A percentile compares a stretch with the other conserved stretches of the same genome.
Evolutionary conservation across 1,284 basidiomycete genomes (phyloP).

Genomic region (Fomitopsis palustris): DNA sequence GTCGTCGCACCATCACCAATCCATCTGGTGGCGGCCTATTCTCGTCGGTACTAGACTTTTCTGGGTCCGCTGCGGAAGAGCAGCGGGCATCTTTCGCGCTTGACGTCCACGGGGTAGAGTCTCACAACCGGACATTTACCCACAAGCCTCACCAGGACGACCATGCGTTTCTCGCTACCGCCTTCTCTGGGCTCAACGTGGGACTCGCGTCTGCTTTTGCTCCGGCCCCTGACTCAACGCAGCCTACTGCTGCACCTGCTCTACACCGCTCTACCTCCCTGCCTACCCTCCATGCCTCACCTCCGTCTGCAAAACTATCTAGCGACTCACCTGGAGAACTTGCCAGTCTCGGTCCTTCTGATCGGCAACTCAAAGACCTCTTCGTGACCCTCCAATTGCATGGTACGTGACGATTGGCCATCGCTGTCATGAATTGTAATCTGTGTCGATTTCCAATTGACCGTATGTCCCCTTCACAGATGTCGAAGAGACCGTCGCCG

Average conservation of each 20-base stretch:
- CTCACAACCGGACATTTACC: not conserved
- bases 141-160: not conserved
- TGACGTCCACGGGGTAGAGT: not conserved
- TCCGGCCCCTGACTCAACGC: not conserved
- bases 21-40: constrained; percentile 32
- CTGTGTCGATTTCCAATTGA: not conserved
- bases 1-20: constrained; percentile 25
- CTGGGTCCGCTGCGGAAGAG: constrained; percentile 8
- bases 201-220: constrained; percentile 6
- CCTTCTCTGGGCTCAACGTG: constrained; percentile 1
- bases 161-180: not conserved
- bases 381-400: constrained; percentile 28
- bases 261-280: constrained; percentile 3
- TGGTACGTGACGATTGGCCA: constrained; percentile 20
- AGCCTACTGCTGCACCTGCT: constrained; percentile 2
- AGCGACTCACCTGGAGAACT: not conserved
- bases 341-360: constrained; percentile 11
- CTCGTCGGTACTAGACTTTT: constrained; percentile 32
- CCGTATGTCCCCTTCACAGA: not conserved
- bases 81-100: not conserved
- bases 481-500: not conserved
- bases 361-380: constrained; percentile 28
- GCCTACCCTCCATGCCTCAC: not conserved
- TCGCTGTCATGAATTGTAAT: not conserved
- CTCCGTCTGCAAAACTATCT: constrained; percentile 1